Evolutionary conservation across 2,329 filamentous ascomycete species (phyloP).

Genomic region (Cercospora janseana): DNA sequence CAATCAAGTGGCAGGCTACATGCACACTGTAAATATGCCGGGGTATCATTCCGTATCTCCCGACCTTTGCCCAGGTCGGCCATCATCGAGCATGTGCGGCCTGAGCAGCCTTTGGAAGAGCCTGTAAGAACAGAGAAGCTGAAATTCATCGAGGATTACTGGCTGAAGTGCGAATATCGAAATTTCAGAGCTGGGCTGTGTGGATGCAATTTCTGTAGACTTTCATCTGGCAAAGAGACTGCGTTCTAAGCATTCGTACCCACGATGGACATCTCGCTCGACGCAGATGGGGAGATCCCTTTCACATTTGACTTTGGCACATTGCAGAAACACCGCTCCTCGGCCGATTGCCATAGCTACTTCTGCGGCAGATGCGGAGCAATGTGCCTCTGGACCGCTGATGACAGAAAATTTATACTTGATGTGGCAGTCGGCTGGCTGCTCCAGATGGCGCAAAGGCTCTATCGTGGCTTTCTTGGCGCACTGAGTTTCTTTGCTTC

Average conservation of each 20-base stretch:
- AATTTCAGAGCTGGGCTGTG: slow-evolving; percentile 62
- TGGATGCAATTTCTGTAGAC: slow-evolving; percentile 61
- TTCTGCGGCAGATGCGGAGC: slow-evolving; percentile 65
- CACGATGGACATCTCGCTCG: slow-evolving; percentile 53
- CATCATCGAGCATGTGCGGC: slow-evolving; percentile 49
- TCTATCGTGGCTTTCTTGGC: slow-evolving; percentile 63
- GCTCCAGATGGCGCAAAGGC: slow-evolving; percentile 54
- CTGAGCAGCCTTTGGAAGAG: slow-evolving; percentile 46
- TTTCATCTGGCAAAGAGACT: slow-evolving; percentile 61
- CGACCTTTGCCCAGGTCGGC: slow-evolving; percentile 52
- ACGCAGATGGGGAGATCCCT: slow-evolving; percentile 27
- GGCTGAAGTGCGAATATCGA: slow-evolving; percentile 50
- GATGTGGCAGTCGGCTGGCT: slow-evolving; percentile 61
- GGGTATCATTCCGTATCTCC: slow-evolving; percentile 57
- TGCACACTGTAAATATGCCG: slow-evolving; percentile 56
- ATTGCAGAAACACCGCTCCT: slow-evolving; percentile 56
- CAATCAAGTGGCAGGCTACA: slow-evolving; percentile 36
- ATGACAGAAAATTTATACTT: slow-evolving; percentile 54
- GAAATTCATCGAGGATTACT: slow-evolving; percentile 58
- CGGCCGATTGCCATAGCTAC: slow-evolving; percentile 54
- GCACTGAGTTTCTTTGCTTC: slow-evolving; percentile 58
- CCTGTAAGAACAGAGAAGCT: slow-evolving; percentile 46
- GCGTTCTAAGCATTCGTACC: slow-evolving; percentile 67
- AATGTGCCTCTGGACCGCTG: slow-evolving; percentile 61
- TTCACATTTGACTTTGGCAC: slow-evolving; percentile 43